A percentile compares a stretch with the other conserved stretches of the same genome.
Evolutionary conservation across 371 early-diverging fungal genomes (phyloP).

Genomic region (Circinella umbellata): DNA sequence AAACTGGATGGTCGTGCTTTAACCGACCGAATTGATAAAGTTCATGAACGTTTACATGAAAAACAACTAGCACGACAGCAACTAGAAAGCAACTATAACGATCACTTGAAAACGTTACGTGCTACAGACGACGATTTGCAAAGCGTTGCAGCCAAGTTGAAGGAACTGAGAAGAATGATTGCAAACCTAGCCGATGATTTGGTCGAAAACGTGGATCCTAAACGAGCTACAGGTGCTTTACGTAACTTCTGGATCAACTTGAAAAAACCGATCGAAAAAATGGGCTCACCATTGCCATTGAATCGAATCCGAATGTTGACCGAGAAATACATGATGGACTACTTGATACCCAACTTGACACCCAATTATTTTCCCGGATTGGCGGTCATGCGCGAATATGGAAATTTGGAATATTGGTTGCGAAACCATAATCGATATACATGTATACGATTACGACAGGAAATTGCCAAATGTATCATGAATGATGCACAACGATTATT

Average conservation of each 20-base stretch:
- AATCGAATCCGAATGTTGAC: slow-evolving; percentile 60
- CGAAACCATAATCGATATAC: slow-evolving; percentile 21
- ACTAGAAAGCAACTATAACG: slow-evolving; percentile 53
- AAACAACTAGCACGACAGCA: slow-evolving; percentile 29
- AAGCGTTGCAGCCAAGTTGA: slow-evolving; percentile 52
- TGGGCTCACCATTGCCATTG: slow-evolving; percentile 43
- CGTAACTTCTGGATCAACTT: slow-evolving; percentile 48
- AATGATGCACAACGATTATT: slow-evolving; percentile 6
- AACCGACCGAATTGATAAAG: slow-evolving; percentile 19
- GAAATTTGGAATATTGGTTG: slow-evolving; percentile 21
- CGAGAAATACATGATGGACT: slow-evolving; percentile 64
- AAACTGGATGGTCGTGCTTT: slow-evolving; percentile 24
- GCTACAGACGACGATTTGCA: slow-evolving; percentile 60
- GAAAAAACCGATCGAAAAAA: slow-evolving; percentile 32
- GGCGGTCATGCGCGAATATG: slow-evolving; percentile 17
- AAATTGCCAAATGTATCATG: slow-evolving; percentile 26
- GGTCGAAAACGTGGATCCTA: slow-evolving; percentile 45
- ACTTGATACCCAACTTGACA: slow-evolving; percentile 47
- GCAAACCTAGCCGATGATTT: slow-evolving; percentile 47
- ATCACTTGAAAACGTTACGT: slow-evolving; percentile 56
- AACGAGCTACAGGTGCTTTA: slow-evolving; percentile 44
- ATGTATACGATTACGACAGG: slow-evolving; percentile 31
- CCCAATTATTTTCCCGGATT: slow-evolving; percentile 43
- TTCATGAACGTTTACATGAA: slow-evolving; percentile 25
- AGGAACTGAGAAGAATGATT: slow-evolving; percentile 52